Percentiles rank a stretch among this genome's conserved stretches.
Conservation (phyloP, 2,329 filamentous ascomycete species). For the Lecanicillium sp. region DNA sequence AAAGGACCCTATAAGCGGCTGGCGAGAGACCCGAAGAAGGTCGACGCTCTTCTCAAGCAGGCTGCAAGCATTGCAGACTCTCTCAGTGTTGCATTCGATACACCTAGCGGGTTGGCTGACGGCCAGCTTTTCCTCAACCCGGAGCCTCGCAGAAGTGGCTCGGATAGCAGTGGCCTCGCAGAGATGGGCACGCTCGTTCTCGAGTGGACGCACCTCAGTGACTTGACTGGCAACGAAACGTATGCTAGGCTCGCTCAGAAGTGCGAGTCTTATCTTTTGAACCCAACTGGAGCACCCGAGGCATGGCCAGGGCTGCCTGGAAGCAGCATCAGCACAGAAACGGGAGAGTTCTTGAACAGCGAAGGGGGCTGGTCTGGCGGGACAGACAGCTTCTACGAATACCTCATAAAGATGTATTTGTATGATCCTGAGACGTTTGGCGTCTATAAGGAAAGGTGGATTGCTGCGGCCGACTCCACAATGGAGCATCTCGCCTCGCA, state of each 20-base stretch:
- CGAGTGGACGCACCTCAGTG: constrained; percentile 76
- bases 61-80: constrained; percentile 62
- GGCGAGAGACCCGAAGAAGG: constrained; percentile 32
- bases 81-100: constrained; percentile 72
- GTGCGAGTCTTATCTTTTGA: constrained; percentile 62
- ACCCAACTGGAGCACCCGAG: constrained; percentile 50
- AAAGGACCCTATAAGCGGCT: constrained; percentile 54
- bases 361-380: constrained; percentile 70
- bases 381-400: constrained; percentile 79
- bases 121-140: constrained; percentile 58
- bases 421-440: constrained; percentile 62
- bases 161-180: constrained; percentile 61
- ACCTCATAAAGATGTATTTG: constrained; percentile 84
- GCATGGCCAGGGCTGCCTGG: constrained; percentile 75
- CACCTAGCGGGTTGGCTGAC: constrained; percentile 64
- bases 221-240: constrained; percentile 58
- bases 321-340: constrained; percentile 53
- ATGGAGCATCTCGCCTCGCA: constrained; percentile 64
- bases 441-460: constrained; percentile 65
- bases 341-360: constrained; percentile 60
- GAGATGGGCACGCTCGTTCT: constrained; percentile 71
- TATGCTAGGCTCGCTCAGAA: constrained; percentile 62
- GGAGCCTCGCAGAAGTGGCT: constrained; percentile 37
- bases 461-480: constrained; percentile 65
- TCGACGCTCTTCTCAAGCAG: constrained; percentile 58